A percentile compares a stretch with the other conserved stretches of the same genome.
phyloP scores from a whole-genome alignment of 768 basidiomycete species.

The Boletus barrowsii region DNA sequence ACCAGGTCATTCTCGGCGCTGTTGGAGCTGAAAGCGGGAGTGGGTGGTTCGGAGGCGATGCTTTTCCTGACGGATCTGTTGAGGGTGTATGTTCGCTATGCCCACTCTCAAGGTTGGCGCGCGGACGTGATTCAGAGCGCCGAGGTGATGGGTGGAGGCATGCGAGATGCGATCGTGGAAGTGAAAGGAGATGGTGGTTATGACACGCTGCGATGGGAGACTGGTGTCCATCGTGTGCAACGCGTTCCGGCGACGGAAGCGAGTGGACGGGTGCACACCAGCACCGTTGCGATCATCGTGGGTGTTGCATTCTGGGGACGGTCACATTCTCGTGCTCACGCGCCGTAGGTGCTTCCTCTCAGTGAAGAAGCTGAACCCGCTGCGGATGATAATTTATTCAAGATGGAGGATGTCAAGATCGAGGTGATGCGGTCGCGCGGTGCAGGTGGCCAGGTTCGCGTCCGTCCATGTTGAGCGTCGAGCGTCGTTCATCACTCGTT shows the following conservation, averaged over 20 bases:
- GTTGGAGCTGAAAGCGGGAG: conserved; percentile 89
- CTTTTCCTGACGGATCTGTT: conserved; percentile 77
- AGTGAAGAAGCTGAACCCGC: conserved; percentile 59
- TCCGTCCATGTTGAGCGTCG: neutral
- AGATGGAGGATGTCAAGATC: conserved; percentile 80
- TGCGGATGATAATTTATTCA: conserved; percentile 62
- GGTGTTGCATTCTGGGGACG: conserved; percentile 23
- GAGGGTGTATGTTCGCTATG: conserved; percentile 76
- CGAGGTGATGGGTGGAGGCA: conserved; percentile 58
- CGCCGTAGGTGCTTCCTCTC: conserved; percentile 73
- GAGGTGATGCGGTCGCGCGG: conserved; percentile 98
- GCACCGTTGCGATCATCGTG: conserved; percentile 84
- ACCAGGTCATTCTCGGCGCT: conserved; percentile 72
- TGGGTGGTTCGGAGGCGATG: conserved; percentile 86
- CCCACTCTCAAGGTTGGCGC: conserved; percentile 57
- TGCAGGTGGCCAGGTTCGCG: conserved; percentile 86
- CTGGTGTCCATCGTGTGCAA: conserved; percentile 95
- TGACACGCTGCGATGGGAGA: conserved; percentile 82
- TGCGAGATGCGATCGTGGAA: conserved; percentile 78
- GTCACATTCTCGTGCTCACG: neutral
- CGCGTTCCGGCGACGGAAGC: conserved; percentile 89
- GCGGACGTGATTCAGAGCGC: conserved; percentile 57
- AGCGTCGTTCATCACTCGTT: neutral
- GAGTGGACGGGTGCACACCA: conserved; percentile 87
- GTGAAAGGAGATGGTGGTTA: conserved; percentile 76